Conservation (phyloP, 2,329 filamentous ascomycete genomes). For the Hirsutella minnesotensis region DNA sequence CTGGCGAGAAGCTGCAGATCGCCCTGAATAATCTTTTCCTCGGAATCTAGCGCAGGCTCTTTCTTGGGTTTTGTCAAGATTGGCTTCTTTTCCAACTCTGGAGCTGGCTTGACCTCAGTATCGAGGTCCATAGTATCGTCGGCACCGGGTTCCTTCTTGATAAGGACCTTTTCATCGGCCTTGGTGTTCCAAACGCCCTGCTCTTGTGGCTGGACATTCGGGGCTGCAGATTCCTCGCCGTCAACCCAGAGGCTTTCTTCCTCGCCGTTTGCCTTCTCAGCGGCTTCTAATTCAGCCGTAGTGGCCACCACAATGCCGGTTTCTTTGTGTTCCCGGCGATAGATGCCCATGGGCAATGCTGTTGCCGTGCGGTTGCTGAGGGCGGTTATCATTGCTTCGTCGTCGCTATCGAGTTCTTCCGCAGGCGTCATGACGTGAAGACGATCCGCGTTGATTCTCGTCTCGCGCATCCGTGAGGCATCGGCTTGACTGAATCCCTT, state of each 20-base stretch:
- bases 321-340: conserved; percentile 41
- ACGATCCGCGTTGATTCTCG: conserved; percentile 44
- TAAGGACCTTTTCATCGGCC: conserved; percentile 19
- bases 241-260: conserved; percentile 36
- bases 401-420: conserved; percentile 33
- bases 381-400: conserved; percentile 27
- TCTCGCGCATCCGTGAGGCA: conserved; percentile 21
- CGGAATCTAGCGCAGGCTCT: conserved; percentile 19
- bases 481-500: conserved; percentile 27
- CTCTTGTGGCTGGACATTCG: conserved; percentile 20
- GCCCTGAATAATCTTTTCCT: conserved; percentile 25
- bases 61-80: conserved; percentile 11
- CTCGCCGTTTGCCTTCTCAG: conserved; percentile 32
- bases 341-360: conserved; percentile 43
- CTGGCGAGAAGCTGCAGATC: conserved; percentile 29
- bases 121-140: conserved; percentile 31
- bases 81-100: conserved; percentile 11
- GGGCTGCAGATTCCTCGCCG: conserved; percentile 15
- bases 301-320: conserved; percentile 41
- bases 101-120: conserved; percentile 11
- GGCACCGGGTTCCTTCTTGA: conserved; percentile 33
- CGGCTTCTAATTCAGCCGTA: conserved; percentile 44
- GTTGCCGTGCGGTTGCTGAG: conserved; percentile 17
- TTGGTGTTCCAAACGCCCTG: conserved; percentile 32
- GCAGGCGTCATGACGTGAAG: conserved; percentile 32